Conservation (phyloP, 2,329 filamentous ascomycete species). For the Sporothrix euskadiensis region DNA sequence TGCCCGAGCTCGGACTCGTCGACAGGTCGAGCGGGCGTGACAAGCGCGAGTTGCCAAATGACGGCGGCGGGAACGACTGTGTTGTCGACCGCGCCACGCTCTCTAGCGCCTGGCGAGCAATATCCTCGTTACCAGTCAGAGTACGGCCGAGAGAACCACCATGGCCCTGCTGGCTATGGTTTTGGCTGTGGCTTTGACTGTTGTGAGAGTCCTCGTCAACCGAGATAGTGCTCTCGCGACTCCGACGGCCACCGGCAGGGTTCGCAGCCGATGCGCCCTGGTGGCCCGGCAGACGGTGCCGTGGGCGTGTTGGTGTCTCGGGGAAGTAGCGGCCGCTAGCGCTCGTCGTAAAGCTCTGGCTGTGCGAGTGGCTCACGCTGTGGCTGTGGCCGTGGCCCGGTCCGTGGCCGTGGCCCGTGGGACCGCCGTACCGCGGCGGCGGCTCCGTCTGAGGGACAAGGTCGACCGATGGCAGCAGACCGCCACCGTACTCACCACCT, state of each 20-base stretch:
- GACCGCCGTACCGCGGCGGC: conserved; percentile 38
- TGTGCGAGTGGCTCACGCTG: conserved; percentile 20
- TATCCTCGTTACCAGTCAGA: conserved; percentile 49
- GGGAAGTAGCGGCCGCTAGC: conserved; percentile 43
- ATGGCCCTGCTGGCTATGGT: not conserved
- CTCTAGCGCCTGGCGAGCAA: conserved; percentile 56
- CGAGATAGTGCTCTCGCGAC: conserved; percentile 84
- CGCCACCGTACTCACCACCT: conserved; percentile 48
- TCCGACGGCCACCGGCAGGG: conserved; percentile 54
- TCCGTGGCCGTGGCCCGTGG: not conserved
- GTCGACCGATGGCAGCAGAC: conserved; percentile 63
- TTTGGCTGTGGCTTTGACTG: not conserved
- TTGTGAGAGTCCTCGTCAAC: conserved; percentile 49
- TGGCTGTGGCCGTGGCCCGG: conserved; percentile 18
- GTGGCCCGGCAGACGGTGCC: conserved; percentile 29
- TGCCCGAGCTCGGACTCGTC: not conserved
- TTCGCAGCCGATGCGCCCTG: conserved; percentile 31
- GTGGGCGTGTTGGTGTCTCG: conserved; percentile 45
- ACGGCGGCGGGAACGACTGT: conserved; percentile 32
- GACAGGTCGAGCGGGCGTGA: conserved; percentile 27
- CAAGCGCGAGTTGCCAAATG: conserved; percentile 34
- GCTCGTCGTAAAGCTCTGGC: conserved; percentile 24
- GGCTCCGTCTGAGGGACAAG: conserved; percentile 63
- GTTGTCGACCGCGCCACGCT: conserved; percentile 46
- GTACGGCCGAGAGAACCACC: not conserved